Evolutionary conservation across 139 green algal genomes (phyloP).

Genomic region (Mychonastes homosphaera): DNA sequence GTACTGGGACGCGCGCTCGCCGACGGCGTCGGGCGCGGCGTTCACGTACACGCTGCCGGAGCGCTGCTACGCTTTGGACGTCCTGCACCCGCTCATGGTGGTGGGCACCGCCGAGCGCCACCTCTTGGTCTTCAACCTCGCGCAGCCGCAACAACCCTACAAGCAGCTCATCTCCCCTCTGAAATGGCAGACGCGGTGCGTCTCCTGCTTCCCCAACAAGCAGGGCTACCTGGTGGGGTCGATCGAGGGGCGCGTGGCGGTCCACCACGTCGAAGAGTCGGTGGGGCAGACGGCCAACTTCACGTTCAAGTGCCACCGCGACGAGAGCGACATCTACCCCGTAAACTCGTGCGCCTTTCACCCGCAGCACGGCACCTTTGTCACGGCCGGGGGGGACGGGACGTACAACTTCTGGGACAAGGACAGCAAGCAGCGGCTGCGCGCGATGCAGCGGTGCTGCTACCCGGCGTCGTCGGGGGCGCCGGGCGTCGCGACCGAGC

Average conservation of each 20-base stretch:
- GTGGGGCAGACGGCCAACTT: conserved; percentile 74
- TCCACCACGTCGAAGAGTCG: conserved; percentile 88
- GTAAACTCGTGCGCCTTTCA: conserved; percentile 94
- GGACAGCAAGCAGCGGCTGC: conserved; percentile 93
- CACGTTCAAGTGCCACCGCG: conserved; percentile 85
- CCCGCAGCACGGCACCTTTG: conserved; percentile 80
- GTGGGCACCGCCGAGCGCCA: conserved; percentile 66
- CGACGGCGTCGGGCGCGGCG: conserved; percentile 23
- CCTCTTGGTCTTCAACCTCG: conserved; percentile 54
- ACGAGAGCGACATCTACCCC: conserved; percentile 81
- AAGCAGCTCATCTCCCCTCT: conserved; percentile 81
- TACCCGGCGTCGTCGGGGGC: no score
- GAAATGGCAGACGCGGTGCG: conserved; percentile 94
- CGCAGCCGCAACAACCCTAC: conserved; percentile 52
- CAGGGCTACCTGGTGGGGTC: conserved; percentile 84
- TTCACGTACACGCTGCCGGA: conserved; percentile 73
- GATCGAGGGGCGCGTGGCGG: conserved; percentile 89
- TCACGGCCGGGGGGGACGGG: conserved; percentile 81
- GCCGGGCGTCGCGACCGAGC: no score
- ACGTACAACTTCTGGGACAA: conserved; percentile 99
- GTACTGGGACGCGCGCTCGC: conserved; percentile 59
- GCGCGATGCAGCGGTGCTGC: conserved; percentile 46
- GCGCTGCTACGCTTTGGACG: conserved; percentile 77
- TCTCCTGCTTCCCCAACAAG: conserved; percentile 73
- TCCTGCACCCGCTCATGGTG: conserved; percentile 65